A percentile compares a stretch with the other conserved stretches of the same genome.
Conservation (phyloP, 208 protist species). For the Angomonas deanei region DNA sequence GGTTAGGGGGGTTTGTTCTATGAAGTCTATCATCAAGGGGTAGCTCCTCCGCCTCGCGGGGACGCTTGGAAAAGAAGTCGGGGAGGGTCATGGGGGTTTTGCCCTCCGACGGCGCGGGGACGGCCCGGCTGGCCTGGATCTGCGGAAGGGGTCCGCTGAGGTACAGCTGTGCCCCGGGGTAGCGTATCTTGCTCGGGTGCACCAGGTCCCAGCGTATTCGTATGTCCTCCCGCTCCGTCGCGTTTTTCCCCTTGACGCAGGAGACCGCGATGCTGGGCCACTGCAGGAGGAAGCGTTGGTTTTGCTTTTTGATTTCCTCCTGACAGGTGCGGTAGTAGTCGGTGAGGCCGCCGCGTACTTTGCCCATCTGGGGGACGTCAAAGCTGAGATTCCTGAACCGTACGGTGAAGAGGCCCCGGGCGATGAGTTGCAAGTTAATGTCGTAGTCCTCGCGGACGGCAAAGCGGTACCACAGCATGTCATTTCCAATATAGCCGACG, state of each 20-base stretch:
- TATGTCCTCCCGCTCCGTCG: conserved; percentile 63
- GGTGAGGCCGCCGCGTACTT: conserved; percentile 77
- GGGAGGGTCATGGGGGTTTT: conserved; percentile 10
- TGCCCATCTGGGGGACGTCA: conserved; percentile 80
- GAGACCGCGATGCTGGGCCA: conserved; percentile 69
- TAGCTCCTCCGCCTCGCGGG: no score
- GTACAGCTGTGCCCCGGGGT: conserved; percentile 53
- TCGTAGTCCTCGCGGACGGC: conserved; percentile 88
- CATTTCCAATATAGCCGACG: conserved; percentile 29
- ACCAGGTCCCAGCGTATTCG: conserved; percentile 70
- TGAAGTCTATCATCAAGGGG: no score
- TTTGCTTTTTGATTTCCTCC: conserved; percentile 63
- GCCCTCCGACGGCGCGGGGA: conserved; percentile 3
- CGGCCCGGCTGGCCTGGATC: conserved; percentile 42
- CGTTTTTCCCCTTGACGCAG: conserved; percentile 72
- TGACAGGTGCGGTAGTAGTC: conserved; percentile 78
- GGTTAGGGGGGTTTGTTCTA: no score
- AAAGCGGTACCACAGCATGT: conserved; percentile 80
- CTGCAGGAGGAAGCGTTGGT: conserved; percentile 56
- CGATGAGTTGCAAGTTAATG: conserved; percentile 84
- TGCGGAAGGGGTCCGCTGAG: conserved; percentile 34
- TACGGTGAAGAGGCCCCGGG: conserved; percentile 58
- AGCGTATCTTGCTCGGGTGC: conserved; percentile 33
- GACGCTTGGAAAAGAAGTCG: no score
- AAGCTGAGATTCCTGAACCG: conserved; percentile 81